A percentile compares a stretch with the other conserved stretches of the same genome.
Evolutionary conservation across 2,329 filamentous ascomycete genomes (phyloP).

Genomic region (Colletotrichum falcatum): DNA sequence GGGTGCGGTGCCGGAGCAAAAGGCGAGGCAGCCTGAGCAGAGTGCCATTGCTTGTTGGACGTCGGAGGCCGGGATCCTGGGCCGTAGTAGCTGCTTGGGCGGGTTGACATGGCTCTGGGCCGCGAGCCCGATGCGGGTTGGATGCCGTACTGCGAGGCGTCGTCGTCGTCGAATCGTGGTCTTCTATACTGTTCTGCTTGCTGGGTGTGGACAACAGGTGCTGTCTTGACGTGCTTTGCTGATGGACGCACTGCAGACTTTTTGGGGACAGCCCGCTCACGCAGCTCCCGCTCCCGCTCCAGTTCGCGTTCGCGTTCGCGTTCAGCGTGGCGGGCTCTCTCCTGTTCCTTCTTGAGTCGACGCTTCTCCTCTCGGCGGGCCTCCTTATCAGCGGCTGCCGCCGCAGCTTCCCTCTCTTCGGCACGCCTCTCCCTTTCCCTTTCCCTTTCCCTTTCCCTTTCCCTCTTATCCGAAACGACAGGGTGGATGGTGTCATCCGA

Average conservation of each 20-base stretch:
- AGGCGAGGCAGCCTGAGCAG: constrained; percentile 16
- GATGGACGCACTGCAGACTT: constrained; percentile 47
- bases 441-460: constrained; percentile 51
- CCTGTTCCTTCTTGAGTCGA: constrained; percentile 42
- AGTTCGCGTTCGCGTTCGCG: constrained; percentile 43
- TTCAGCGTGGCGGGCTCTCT: constrained; percentile 45
- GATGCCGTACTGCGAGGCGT: constrained; percentile 55
- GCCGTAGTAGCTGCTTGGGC: constrained; percentile 41
- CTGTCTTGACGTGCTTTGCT: constrained; percentile 53
- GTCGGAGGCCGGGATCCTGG: constrained; percentile 40
- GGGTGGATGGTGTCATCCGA: constrained; percentile 59
- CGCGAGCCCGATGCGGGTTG: constrained; percentile 46
- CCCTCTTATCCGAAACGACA: constrained; percentile 48
- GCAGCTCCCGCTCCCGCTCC: constrained; percentile 40
- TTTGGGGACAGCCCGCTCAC: constrained; percentile 38
- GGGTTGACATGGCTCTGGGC: constrained; percentile 39
- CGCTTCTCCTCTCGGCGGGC: constrained; percentile 44
- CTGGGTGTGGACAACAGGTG: constrained; percentile 45
- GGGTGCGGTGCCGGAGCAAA: constrained; percentile 1
- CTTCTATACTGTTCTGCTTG: constrained; percentile 44
- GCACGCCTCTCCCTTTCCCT: constrained; percentile 45
- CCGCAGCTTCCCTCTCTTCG: background rate
- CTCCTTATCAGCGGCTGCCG: constrained; percentile 41
- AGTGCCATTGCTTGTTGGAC: constrained; percentile 40
- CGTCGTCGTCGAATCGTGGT: constrained; percentile 46